Base-by-base conservation (phyloP, 768 basidiomycete species). In the Psilocybe cyanescens region DNA sequence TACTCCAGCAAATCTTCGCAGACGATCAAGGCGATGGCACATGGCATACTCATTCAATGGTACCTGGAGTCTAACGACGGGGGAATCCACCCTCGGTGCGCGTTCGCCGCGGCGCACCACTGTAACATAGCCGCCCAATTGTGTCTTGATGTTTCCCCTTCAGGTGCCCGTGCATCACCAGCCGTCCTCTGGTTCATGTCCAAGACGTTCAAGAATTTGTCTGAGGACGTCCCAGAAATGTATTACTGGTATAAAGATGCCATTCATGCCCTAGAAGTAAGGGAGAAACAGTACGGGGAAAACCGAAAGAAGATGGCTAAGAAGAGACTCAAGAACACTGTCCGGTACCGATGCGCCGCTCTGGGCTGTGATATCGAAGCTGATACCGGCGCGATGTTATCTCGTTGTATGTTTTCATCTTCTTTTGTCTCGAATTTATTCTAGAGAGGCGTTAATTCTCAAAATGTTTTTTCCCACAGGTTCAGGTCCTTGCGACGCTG, bases 301-400 rank as follows among this genome's bases (percentile, higher is more conserved):
- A 65, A 66, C n/a, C 47, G 56, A 28, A 24, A 55, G n/a, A 67
- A 65, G 58, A 69, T 68, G 30, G 58, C 66, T 51, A 57, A 58
- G 47, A 74, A 70, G 61, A 71, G 68, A 61, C 58, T 68, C 44
- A 68, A 73, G 50, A 65, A 59, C 3, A 65, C 73, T 2, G 70
- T 68, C 48, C 49, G 72, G 50, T 76, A 74, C 63, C 55, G 67
- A 6, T 76, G 75, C 53, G 75, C 72, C 2, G 70, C 65, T 7
- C 59, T 67, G 3, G 65, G 60, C 3, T 76, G 74, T 55, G 57
- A 64, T 7, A 68, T 76, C 29, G 66, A 72, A 50, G 70, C 68
- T 8, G 70, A 72, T 51, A 68, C 63, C 4, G 73, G 73, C 3
- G 65, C 64, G 46, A 68, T 70, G 59, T 49, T 74, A 16, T 63